Evolutionary conservation across 2,329 filamentous ascomycete genomes (phyloP).

Genomic region (Ilyonectria robusta): DNA sequence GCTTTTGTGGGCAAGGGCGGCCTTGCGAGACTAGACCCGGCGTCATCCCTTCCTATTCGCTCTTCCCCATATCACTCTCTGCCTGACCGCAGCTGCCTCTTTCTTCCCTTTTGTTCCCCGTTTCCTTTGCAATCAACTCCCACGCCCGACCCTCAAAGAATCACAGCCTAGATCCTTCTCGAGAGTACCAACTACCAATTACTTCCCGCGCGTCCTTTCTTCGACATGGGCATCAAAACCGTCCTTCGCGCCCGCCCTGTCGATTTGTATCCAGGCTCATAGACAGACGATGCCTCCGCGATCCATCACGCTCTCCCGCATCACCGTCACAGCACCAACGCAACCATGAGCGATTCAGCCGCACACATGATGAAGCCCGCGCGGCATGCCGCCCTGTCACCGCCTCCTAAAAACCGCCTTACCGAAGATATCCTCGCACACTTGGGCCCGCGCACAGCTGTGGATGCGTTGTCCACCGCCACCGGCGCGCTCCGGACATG

Average conservation of each 20-base stretch:
- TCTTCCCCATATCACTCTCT: constrained; percentile 13
- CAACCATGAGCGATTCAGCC: constrained; percentile 54
- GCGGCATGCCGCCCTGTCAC: constrained; percentile 56
- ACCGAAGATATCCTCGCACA: constrained; percentile 73
- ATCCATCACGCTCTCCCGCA: constrained; percentile 35
- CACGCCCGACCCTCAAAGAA: constrained; percentile 25
- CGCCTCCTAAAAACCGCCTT: constrained; percentile 60
- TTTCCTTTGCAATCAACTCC: constrained; percentile 27
- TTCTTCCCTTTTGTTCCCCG: constrained; percentile 26
- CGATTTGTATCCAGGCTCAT: constrained; percentile 47
- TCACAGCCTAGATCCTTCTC: constrained; percentile 12
- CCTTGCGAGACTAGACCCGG: constrained; percentile 31
- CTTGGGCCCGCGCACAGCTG: constrained; percentile 72
- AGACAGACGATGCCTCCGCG: constrained; percentile 48
- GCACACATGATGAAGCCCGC: constrained; percentile 51
- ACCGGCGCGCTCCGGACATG: constrained; percentile 69
- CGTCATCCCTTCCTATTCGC: constrained; percentile 26
- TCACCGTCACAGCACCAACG: constrained; percentile 38
- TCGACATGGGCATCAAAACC: constrained; percentile 49
- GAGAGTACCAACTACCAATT: constrained; percentile 32
- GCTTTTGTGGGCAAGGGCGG: constrained; percentile 27
- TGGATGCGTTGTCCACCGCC: constrained; percentile 71
- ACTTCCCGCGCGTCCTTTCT: constrained; percentile 39
- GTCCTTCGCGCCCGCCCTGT: constrained; percentile 39
- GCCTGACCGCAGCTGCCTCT: constrained; percentile 23